Base-by-base conservation (phyloP, 2,329 filamentous ascomycete genomes). In the Colletotrichum camelliae region DNA sequence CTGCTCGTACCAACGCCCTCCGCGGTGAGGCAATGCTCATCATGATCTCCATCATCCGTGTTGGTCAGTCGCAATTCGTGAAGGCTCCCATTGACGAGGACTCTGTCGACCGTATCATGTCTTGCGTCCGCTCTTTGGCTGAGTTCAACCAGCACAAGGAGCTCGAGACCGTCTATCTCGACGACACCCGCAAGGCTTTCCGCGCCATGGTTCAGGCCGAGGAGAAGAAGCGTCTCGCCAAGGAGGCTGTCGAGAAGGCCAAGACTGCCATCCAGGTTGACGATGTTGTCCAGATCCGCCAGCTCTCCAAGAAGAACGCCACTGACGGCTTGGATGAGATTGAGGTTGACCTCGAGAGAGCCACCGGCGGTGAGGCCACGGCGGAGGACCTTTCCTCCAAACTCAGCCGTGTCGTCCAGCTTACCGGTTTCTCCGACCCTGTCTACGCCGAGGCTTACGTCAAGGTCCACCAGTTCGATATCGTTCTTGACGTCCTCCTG, bases 381-480 rank as follows among this genome's bases (percentile, higher is more conserved):
- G 89, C 94, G 3, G 97, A 98, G 83, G 96, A 98, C 78, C 89
- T 98, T 4, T 94, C 95, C 15, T 98, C 96, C 70, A 99, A 99
- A 86, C 92, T 99, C 77, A 98, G 94, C 87, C 93, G 97, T 16
- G 96, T 99, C 48, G 97, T 99, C 27, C 97, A 99, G 85, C 91
- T 99, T 61, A 99, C 97, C 21, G 97, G 97, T 77, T 99, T 99
- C 90, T 98, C 97, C 0, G 97, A 99, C 82, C 94, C 97, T 2
- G 97, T 99, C 16, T 99, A 99, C 81, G 97, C 95, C n/a, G 97
- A 99, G 86, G 97, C 97, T 7, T 99, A 99, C 81, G 96, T 99
- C 82, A 98, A 98, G 84, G 96, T 99, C 12, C 96, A 98, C 84
- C 97, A 99, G 84, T 99, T 99, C 82, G 97, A 99, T 82, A 99